Conservation (phyloP, 768 basidiomycete genomes). For the Cyclocybe cylindracea region DNA sequence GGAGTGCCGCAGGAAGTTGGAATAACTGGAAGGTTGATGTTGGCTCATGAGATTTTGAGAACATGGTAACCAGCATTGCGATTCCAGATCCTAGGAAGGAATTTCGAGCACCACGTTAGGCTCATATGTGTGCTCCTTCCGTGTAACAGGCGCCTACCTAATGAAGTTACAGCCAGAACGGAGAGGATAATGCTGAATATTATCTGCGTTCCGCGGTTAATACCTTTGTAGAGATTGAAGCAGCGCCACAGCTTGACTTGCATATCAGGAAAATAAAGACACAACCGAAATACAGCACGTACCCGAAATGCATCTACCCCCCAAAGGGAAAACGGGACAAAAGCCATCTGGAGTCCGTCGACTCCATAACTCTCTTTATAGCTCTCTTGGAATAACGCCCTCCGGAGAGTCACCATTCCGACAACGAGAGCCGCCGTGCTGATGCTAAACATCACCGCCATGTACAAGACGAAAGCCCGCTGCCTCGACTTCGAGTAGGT, state of each 20-base stretch:
- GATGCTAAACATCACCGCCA: conserved; percentile 7
- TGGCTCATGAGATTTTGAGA: not conserved
- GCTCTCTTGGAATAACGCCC: conserved; percentile 1
- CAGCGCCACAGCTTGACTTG: conserved; percentile 16
- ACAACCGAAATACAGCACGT: not conserved
- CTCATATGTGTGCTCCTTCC: not conserved
- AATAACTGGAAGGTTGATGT: not conserved
- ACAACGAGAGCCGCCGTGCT: conserved; percentile 13
- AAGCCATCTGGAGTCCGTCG: conserved; percentile 3
- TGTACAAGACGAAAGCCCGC: conserved; percentile 5
- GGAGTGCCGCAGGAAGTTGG: not conserved
- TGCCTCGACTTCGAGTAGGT: not conserved
- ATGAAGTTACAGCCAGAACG: not conserved
- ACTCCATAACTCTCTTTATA: conserved; percentile 1
- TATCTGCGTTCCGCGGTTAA: not conserved
- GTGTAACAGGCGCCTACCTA: conserved; percentile 5
- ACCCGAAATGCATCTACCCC: conserved; percentile 17
- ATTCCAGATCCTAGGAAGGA: not conserved
- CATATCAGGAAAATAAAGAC: not conserved
- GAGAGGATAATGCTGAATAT: not conserved
- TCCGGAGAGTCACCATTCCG: not conserved
- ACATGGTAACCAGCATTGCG: not conserved
- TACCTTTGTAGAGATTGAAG: conserved; percentile 6
- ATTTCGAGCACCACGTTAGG: conserved; percentile 1
- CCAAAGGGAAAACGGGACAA: conserved; percentile 15